Evolutionary conservation across 495 filamentous ascomycete species (phyloP).

Genomic region (Baudoinia panamericana): DNA sequence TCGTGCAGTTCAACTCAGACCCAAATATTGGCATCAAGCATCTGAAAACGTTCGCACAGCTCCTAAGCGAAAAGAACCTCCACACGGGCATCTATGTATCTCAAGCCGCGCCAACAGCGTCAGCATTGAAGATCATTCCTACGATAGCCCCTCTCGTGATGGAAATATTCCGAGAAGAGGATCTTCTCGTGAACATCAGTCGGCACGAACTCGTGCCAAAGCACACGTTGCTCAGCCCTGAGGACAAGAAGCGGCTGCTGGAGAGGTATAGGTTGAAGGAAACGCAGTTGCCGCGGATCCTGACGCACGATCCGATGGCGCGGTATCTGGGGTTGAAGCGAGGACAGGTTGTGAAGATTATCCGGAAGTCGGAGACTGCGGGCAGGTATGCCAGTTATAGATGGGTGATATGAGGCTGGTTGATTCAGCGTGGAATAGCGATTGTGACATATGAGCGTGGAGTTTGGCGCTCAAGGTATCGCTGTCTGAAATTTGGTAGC

Average conservation of each 20-base stretch:
- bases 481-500: too few species aligned
- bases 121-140: conserved; percentile 70
- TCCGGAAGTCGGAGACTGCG: conserved; percentile 66
- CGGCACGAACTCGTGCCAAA: conserved; percentile 94
- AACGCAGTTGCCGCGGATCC: conserved; percentile 86
- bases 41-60: conserved; percentile 74
- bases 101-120: conserved; percentile 62
- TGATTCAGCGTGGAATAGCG: too few species aligned
- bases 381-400: conserved; percentile 64
- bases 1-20: conserved; percentile 80
- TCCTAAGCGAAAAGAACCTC: conserved; percentile 62
- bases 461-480: too few species aligned
- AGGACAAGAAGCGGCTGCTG: conserved; percentile 74
- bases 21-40: conserved; percentile 73
- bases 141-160: conserved; percentile 58
- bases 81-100: conserved; percentile 83
- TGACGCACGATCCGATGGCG: conserved; percentile 81
- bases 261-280: conserved; percentile 91
- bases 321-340: conserved; percentile 81
- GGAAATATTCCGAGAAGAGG: conserved; percentile 89
- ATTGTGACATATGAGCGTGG: conserved; percentile 6
- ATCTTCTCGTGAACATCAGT: conserved; percentile 94
- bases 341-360: conserved; percentile 97
- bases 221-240: conserved; percentile 75
- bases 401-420: conserved; percentile 45